Base-by-base conservation (phyloP, 2,329 filamentous ascomycete genomes). In the Aurifilum marmelostoma region DNA sequence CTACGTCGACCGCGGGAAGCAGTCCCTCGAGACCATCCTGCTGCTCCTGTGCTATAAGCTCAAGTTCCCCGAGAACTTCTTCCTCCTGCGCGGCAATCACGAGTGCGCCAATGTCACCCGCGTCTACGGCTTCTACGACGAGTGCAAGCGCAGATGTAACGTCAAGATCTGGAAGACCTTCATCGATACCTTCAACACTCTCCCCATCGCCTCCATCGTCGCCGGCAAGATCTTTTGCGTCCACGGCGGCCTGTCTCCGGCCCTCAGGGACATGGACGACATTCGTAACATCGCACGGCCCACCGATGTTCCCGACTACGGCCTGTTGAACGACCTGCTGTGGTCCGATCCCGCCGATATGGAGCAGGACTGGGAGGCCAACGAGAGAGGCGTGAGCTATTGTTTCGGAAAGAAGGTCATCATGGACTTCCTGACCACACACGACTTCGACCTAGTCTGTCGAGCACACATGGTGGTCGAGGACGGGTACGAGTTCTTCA, bases 91-190 rank as follows among this genome's bases (percentile, higher is more conserved):
- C 69, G 95, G 95, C 67, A 98, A 98, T 77, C 95, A 98, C 80
- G 95, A 98, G 80, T 97, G 95, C 80, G 95, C 95, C 75, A 97
- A 97, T 74, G 94, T 98, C 66, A 98, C 94, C 18, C 88, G 95
- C 70, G 93, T 98, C 47, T 97, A 97, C 79, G 95, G 95, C 2
- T 98, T 98, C 80, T 98, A 98, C 82, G 95, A 98, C 76, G 95
- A 98, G 79, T 98, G 95, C 86, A 98, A 98, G 83, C 88, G 95
- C 73, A 88, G 95, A 71, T 97, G 92, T 83, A 97, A 97, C 77
- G 93, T 97, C 79, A 97, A 97, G 83, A 89, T 97, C 67, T 98
- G 95, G 95, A 98, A 98, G 84, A 97, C 93, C 0, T 98, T 98
- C 77, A 91, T 97, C 65, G 95, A 98, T 78, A 96, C 92, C 34